These are phyloP conservation scores for Daldinia grandis DNA, from an alignment of 495 filamentous ascomycete species.

Conservation along the genomic window DNA sequence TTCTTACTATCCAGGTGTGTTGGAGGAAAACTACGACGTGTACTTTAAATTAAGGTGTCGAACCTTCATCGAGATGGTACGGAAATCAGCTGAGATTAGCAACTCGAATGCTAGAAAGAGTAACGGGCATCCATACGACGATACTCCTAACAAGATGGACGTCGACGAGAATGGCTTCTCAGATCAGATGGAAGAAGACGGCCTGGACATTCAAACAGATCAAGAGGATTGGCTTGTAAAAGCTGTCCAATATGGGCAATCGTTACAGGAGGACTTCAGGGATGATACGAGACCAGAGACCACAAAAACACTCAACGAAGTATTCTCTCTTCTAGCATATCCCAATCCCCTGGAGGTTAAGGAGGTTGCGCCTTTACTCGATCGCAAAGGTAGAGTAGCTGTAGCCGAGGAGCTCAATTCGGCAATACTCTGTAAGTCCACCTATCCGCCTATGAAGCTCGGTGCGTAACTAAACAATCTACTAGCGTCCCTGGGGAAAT, in stretches of 20 bases:
- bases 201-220: conserved; percentile 51
- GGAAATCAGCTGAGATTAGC: conserved; percentile 74
- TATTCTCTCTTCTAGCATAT: conserved; percentile 91
- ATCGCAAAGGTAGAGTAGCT: conserved; percentile 74
- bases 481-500: conserved; percentile 88
- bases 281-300: conserved; percentile 73
- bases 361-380: conserved; percentile 80
- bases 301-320: conserved; percentile 78
- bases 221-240: conserved; percentile 58
- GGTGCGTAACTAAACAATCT: conserved; percentile 38
- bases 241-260: conserved; percentile 81
- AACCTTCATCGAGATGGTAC: conserved; percentile 97
- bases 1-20: conserved; percentile 79
- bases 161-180: conserved; percentile 58
- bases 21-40: conserved; percentile 85
- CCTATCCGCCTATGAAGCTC: conserved; percentile 9
- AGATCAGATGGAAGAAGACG: conserved; percentile 63
- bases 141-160: conserved; percentile 80
- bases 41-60: conserved; percentile 90
- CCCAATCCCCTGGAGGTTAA: conserved; percentile 77
- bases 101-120: conserved; percentile 48
- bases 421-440: conserved; percentile 82
- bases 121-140: conserved; percentile 55
- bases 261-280: conserved; percentile 77
- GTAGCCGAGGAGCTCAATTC: conserved; percentile 96